Evolutionary conservation across 371 early-diverging fungal genomes (phyloP), one percentile per base, ranked within the genome.

Genomic region (Rhizopus sp.): DNA sequence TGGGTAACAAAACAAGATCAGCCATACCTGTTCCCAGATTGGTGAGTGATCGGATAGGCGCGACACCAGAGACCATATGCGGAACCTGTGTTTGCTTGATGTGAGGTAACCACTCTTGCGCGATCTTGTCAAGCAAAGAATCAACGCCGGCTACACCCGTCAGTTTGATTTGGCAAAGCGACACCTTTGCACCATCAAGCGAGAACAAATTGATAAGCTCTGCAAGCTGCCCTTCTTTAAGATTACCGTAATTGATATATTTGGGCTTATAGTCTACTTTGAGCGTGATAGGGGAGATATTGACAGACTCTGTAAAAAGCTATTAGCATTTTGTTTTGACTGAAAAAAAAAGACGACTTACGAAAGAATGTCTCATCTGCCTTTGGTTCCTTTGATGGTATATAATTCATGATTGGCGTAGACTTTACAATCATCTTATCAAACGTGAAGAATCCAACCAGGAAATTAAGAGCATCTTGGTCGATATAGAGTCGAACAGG

Each of bases 181-280:
- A 82, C 84, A 98, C 86, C 52, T 91, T 89, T 3, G 96, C 95
- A 4, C 90, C 94, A 51, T 97, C 96, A 47, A 98, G 70, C 34
- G 87, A 92, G 73, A 97, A 90, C 31, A 98, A 82, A 60, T 98
- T 98, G 57, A 97, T 77, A 30, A 98, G 79, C 70, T 98, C 97
- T 2, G 89, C 77, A 16, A 92, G 58, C 72, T 93, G 86, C 16
- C 93, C 88, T 54, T 86, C 87, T 61, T 85, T 80, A 16, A 93
- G 59, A 45, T 81, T 85, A 13, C 75, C 73, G 44, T 86, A 86
- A 58, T 93, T 93, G 38, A 96, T 80, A 17, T 89, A 88, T 62
- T 96, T 94, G 13, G 98, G 96, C 68, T 98, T 97, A 78, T 97
- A 98, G 72, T 98, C 99, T 44, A 98, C 80, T 59, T 91, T 94